Evolutionary conservation across 805 yeast species (phyloP), one percentile per base, ranked within the genome.

Genomic region (Yarrowia sp.): DNA sequence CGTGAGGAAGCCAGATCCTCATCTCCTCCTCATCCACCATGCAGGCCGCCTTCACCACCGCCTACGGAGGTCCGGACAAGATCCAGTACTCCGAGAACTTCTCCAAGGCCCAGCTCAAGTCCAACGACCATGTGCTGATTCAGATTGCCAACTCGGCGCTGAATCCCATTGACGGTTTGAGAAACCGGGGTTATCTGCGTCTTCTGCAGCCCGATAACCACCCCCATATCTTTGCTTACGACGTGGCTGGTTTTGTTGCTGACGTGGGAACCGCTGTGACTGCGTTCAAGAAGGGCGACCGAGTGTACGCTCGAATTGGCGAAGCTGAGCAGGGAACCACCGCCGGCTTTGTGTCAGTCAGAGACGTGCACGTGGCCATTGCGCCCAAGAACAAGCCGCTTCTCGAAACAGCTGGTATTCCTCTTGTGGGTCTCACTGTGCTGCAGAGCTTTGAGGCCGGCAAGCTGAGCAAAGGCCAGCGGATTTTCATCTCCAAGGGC

Each of bases 131-230:
- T 16, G 70, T 74, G n/a, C 69, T 74, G 11, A 61, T 75, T 52
- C 70, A 72, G 66, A 71, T 59, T 22, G 38, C 49, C 11, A 73
- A 75, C 15, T 72, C 70, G 11, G 75, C 74, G 12, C 58, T 73
- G 41, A 75, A 75, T 53, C 77, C 76, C 35, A 67, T 73, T 40
- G 77, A 75, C 49, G 71, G 72, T 65, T 67, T 70, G 55, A 40
- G 67, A 11, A 71, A 71, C 15, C 35, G 19, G 5, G 75, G 74
- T 2, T 15, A 32, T 5, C 5, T 71, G 63, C 63, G 67, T 36
- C 41, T 53, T 40, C 35, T 71, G 19, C 35, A 38, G 35, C 48
- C 69, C 11, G 32, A 15, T 32, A 63, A 70, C 15, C 66, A 70
- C 12, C 74, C 74, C 22, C 43, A 66, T n/a, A 64, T 71, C 8